Evolutionary conservation across 2,329 filamentous ascomycete species (phyloP).

Genomic region (Cercospora nicotianae): DNA sequence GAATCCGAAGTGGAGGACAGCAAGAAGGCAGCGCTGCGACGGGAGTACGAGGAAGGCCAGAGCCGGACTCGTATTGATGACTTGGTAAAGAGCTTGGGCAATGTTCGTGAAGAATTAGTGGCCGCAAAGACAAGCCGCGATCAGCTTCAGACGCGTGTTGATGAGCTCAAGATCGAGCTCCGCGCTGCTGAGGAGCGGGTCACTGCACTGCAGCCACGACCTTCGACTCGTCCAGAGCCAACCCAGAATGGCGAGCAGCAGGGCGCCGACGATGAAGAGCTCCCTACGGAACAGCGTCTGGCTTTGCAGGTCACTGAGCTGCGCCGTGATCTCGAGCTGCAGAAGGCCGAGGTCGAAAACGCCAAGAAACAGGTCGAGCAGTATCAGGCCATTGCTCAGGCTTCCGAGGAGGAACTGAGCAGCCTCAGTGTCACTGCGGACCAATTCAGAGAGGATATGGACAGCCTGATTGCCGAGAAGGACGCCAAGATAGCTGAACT

Average conservation of each 20-base stretch:
- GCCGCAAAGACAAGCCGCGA: constrained; percentile 84
- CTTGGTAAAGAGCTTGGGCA: constrained; percentile 73
- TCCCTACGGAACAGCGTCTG: constrained; percentile 74
- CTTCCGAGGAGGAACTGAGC: constrained; percentile 82
- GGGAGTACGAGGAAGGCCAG: constrained; percentile 88
- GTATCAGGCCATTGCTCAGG: constrained; percentile 84
- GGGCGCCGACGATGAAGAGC: constrained; percentile 54
- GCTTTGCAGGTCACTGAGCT: constrained; percentile 81
- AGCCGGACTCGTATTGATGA: constrained; percentile 91
- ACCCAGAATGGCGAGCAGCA: constrained; percentile 44
- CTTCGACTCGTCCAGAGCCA: constrained; percentile 60
- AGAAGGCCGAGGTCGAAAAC: constrained; percentile 76
- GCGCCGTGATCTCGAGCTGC: constrained; percentile 80
- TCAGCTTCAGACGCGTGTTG: constrained; percentile 82
- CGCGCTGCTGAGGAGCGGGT: constrained; percentile 86
- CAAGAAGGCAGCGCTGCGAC: constrained; percentile 77
- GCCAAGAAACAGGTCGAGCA: constrained; percentile 79
- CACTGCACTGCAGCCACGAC: constrained; percentile 76
- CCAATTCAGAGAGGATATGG: constrained; percentile 84
- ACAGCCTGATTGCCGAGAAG: constrained; percentile 72
- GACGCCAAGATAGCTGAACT: constrained; percentile 77
- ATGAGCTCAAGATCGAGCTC: constrained; percentile 84
- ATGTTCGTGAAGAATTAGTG: constrained; percentile 82
- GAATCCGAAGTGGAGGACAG: constrained; percentile 78
- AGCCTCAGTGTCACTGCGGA: constrained; percentile 78